Evolutionary conservation across 306 rosid species (phyloP), one percentile per base, ranked within the genome.

Genomic region (Corylus heterophylla): DNA sequence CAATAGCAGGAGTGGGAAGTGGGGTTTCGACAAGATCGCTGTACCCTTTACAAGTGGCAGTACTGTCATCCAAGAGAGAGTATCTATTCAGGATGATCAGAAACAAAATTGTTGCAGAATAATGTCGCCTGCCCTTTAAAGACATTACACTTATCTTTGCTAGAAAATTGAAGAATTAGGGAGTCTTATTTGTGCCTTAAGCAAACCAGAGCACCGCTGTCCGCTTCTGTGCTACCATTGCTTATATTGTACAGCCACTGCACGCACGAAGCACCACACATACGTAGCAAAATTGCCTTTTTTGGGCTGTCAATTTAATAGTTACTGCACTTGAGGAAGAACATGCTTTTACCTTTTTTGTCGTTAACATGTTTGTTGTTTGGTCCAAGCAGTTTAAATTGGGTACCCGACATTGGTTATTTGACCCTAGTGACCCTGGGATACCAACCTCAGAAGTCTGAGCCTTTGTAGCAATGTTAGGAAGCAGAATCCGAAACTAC

Each of bases 401-500:
- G 4, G n/a, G 39, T 66, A 35, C 52, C 25, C 14, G 27, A 16
- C 59, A 71, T 3, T 42, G 12, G 13, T n/a, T 37, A 55, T 2
- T 49, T 18, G 69, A 18, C 54, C 77, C n/a, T 18, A 52, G 82
- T 81, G 67, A 77, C 77, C 39, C 48, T 71, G 79, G 78, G 85
- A 88, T 79, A 85, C 77, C 71, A 87, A 42, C 85, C 81, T 42
- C 82, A 84, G 29, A 66, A 80, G 76, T 74, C 86, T 67, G 80
- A 69, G 81, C 67, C 75, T 77, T 78, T 91, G 97, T 88, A 83
- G 78, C 84, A 69, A 90, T 76, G 82, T 83, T 50, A 73, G 98
- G 98, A 74, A 83, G 89, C 92, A 92, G 79, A 89, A 93, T 91
- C 96, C 87, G 80, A 81, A 83, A 81, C 83, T 79, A 84, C 81